phyloP scores from a whole-genome alignment of 805 yeast species.

The Kurtzmaniella cleridarum region DNA sequence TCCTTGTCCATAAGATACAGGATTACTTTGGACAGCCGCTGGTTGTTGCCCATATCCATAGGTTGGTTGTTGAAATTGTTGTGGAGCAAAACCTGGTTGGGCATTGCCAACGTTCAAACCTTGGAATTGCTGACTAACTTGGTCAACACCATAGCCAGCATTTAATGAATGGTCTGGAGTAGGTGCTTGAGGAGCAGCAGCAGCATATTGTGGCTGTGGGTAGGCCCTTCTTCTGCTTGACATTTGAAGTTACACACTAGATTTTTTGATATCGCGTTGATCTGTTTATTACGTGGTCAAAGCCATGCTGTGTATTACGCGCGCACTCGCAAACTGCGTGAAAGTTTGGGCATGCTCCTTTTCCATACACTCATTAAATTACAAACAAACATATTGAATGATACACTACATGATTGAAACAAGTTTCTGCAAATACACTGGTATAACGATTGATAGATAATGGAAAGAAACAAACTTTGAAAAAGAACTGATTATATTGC shows the following conservation, averaged over 20 bases:
- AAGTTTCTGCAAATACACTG: no score
- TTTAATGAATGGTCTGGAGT: conserved; percentile 6
- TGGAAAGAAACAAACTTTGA: no score
- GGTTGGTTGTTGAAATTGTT: conserved; percentile 8
- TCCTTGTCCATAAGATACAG: neutral
- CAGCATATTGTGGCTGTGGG: conserved; percentile 42
- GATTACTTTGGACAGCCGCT: neutral
- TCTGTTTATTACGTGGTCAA: no score
- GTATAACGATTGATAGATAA: no score
- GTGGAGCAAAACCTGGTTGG: conserved; percentile 9
- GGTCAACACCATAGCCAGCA: conserved; percentile 24
- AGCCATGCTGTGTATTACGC: no score
- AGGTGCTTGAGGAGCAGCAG: conserved; percentile 17
- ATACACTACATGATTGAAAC: no score
- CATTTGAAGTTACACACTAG: conserved; percentile 13
- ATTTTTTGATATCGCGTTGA: no score
- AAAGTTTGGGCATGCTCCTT: no score
- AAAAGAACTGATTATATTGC: no score
- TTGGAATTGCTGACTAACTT: conserved; percentile 28
- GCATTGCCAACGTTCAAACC: conserved; percentile 22
- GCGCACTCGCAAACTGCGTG: no score
- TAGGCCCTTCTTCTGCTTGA: conserved; percentile 43
- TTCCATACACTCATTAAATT: no score
- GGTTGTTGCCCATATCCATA: conserved; percentile 2
- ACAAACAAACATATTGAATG: no score